Evolutionary conservation across 805 yeast genomes (phyloP).

Genomic region (Kluyveromyces aestuarii): DNA sequence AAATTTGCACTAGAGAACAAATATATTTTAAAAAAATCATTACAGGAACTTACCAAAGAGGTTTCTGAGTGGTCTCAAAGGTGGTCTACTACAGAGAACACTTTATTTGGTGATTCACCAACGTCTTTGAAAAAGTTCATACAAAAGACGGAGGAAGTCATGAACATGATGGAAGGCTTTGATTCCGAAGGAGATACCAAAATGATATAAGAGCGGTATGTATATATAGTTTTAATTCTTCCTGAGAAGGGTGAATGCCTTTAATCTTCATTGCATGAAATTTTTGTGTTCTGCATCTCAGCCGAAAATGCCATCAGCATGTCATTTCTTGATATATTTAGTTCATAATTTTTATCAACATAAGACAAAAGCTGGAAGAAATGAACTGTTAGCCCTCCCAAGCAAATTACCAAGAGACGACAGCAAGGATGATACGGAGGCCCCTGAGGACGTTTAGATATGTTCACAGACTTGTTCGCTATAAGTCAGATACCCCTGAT

Average conservation of each 20-base stretch:
- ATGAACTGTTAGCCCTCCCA: too few species aligned
- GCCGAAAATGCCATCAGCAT: too few species aligned
- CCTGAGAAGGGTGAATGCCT: background rate
- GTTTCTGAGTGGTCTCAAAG: constrained; percentile 25
- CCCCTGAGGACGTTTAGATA: background rate
- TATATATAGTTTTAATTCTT: background rate
- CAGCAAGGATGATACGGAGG: background rate
- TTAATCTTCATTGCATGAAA: too few species aligned
- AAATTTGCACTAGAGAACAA: constrained; percentile 24
- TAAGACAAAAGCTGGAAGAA: too few species aligned
- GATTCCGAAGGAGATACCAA: constrained; percentile 4
- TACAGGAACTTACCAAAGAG: constrained; percentile 17
- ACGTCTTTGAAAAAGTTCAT: constrained; percentile 23
- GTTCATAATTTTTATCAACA: background rate
- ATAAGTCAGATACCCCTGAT: constrained; percentile 20
- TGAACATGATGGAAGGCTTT: constrained; percentile 6
- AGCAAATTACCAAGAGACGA: background rate
- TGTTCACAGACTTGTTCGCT: background rate
- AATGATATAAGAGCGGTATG: constrained; percentile 1
- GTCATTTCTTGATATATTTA: background rate
- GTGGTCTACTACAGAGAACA: constrained; percentile 22
- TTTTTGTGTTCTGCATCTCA: too few species aligned
- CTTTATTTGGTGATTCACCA: constrained; percentile 25
- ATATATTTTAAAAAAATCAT: constrained; percentile 15
- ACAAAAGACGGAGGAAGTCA: constrained; percentile 18